Base-by-base conservation (phyloP, 2,329 filamentous ascomycete genomes). In the Fusarium vanettenii region DNA sequence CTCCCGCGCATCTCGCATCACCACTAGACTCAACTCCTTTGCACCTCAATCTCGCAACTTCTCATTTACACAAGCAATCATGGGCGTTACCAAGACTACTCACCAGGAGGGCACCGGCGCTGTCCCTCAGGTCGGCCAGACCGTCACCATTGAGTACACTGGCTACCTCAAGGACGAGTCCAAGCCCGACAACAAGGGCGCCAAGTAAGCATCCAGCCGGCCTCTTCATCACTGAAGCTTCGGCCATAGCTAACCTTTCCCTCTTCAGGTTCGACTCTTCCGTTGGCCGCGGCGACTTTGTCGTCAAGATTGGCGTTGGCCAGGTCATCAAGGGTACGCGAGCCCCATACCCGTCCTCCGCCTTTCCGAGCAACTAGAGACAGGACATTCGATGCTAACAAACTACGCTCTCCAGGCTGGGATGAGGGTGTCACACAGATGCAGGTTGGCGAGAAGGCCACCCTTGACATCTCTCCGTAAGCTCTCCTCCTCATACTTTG, bases 391-490 rank as follows among this genome's bases (percentile, higher is more conserved):
- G 62, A 73, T 60, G 61, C 65, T 71, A 64, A 72, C 61, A 71
- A 41, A 14, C 39, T 29, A 67, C 52, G 64, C 31, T 41, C 27
- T 57, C 37, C 55, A 95, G 94, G 91, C 78, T 97, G 91, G 95
- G 95, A 95, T 80, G 92, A 98, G 85, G 95, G 93, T 76, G 95
- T 98, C 63, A 86, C 87, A 60, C 87, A 91, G 81, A 98, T 99
- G 96, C 92, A 92, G 82, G 87, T 97, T 69, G 95, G 96, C 82
- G 96, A 98, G 89, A 96, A 94, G 87, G 92, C 95, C 64, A 94
- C 91, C 61, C 88, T 99, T 75, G 93, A 92, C 77, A 98, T 98
- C 81, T 89, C 92, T 73, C 88, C 71, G 78, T 80, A 79, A 50
- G 78, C 45, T 29, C 16, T 22, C 33, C 18, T 13, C 37, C 22